These are phyloP conservation scores for Puccinia novopanici DNA, from an alignment of 1,284 basidiomycete genomes.

Conservation along the genomic window DNA sequence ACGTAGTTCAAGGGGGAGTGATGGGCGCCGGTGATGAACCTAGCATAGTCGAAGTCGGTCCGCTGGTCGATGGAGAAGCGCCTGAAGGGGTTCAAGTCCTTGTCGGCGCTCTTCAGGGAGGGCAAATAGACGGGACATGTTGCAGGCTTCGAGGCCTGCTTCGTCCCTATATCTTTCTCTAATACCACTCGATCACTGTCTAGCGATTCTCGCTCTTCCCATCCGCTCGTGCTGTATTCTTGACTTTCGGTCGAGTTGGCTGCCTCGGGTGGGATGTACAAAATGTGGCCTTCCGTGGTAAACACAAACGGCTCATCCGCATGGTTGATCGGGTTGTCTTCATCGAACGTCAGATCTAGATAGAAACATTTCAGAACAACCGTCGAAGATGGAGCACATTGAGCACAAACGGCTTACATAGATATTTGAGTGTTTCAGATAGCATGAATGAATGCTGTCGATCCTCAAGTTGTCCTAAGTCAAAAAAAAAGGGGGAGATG, in stretches of 20 bases:
- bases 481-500: neutral
- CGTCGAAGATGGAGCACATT: constrained; percentile 15
- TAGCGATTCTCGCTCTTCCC: constrained; percentile 64
- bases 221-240: no score
- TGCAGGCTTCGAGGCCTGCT: constrained; percentile 57
- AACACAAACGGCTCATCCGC: constrained; percentile 81
- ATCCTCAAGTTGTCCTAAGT: constrained; percentile 67
- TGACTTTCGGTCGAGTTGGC: no score
- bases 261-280: constrained; percentile 64
- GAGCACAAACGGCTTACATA: constrained; percentile 66
- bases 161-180: constrained; percentile 76
- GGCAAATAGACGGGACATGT: constrained; percentile 53
- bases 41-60: constrained; percentile 73
- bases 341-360: constrained; percentile 85
- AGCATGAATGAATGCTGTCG: constrained; percentile 90
- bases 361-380: neutral
- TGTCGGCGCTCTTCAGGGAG: constrained; percentile 58
- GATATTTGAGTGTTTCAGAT: constrained; percentile 71
- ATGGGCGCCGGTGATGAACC: constrained; percentile 48
- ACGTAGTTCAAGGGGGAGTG: neutral
- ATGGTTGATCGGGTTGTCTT: constrained; percentile 71
- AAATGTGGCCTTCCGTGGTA: constrained; percentile 89
- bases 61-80: constrained; percentile 73
- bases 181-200: constrained; percentile 69
- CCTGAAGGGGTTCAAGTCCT: constrained; percentile 63